phyloP scores from a whole-genome alignment of 1,284 basidiomycete genomes.

The Apiotrichum laibachii region DNA sequence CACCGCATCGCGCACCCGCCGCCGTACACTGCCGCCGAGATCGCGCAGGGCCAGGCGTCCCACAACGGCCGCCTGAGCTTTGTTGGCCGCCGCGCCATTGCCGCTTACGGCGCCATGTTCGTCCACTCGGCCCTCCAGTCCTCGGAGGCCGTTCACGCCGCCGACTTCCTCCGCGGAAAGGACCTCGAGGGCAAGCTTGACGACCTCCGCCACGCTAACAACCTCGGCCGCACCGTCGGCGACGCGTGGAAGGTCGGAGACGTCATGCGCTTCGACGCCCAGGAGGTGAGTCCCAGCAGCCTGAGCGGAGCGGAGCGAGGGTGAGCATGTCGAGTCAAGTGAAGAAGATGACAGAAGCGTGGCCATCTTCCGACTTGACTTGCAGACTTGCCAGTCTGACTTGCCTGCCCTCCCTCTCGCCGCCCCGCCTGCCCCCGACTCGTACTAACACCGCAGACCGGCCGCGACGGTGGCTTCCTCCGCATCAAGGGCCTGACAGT shows the following conservation, averaged over 20 bases:
- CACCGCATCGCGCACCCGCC: conserved; percentile 31
- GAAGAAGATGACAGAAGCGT: background rate
- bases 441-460: conserved; percentile 21
- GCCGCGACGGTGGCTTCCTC: conserved; percentile 19
- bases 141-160: background rate
- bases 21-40: conserved; percentile 17
- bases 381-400: too few species aligned
- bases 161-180: conserved; percentile 13
- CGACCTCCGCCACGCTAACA: conserved; percentile 36
- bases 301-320: background rate
- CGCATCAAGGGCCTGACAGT: conserved; percentile 44
- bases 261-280: conserved; percentile 46
- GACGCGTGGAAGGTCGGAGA: conserved; percentile 37
- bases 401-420: too few species aligned
- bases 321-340: too few species aligned
- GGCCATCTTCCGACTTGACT: background rate
- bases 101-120: conserved; percentile 45
- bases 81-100: conserved; percentile 45
- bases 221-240: conserved; percentile 44
- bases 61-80: conserved; percentile 48
- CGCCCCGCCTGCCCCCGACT: background rate
- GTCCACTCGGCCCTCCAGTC: conserved; percentile 33
- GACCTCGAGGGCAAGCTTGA: conserved; percentile 37
- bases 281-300: conserved; percentile 35
- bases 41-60: conserved; percentile 17